Percentiles rank a stretch among this genome's conserved stretches.
These are phyloP conservation scores for Schwanniomyces vanrijiae DNA, from an alignment of 805 yeast species.

Conservation along the genomic window DNA sequence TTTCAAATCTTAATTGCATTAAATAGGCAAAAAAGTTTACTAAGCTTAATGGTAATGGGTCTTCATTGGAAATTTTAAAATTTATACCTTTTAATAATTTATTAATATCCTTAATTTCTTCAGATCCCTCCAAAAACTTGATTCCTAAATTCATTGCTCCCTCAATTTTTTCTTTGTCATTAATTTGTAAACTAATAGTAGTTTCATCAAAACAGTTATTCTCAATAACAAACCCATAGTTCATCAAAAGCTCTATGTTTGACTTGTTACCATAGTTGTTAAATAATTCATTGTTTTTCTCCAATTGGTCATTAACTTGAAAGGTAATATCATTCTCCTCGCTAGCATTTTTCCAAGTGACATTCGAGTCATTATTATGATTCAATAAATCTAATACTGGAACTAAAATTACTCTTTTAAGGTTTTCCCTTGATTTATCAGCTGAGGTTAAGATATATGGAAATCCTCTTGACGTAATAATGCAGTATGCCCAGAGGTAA, in stretches of 20 bases:
- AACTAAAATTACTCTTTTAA: slow-evolving; percentile 3
- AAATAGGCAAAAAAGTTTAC: slow-evolving; percentile 7
- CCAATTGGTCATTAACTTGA: background rate
- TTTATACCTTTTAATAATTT: slow-evolving; percentile 4
- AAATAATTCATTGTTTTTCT: slow-evolving; percentile 2
- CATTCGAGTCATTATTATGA: slow-evolving; percentile 4
- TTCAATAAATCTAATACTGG: slow-evolving; percentile 8
- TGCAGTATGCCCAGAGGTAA: slow-evolving; percentile 8
- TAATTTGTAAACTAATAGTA: slow-evolving; percentile 5
- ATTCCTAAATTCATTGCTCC: slow-evolving; percentile 4
- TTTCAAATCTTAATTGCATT: slow-evolving; percentile 5
- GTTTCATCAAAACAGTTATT: slow-evolving; percentile 5
- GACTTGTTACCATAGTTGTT: slow-evolving; percentile 9
- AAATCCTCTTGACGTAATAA: slow-evolving; percentile 8
- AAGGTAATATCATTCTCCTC: slow-evolving; percentile 1
- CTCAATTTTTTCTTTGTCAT: background rate
- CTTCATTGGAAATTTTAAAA: slow-evolving; percentile 1
- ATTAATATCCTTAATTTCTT: background rate
- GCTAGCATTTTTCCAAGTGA: slow-evolving; percentile 1
- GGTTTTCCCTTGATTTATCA: background rate
- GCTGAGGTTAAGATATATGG: slow-evolving; percentile 4
- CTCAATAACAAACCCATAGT: slow-evolving; percentile 7
- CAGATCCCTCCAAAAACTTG: background rate
- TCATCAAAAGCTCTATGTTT: slow-evolving; percentile 5
- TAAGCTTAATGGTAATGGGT: slow-evolving; percentile 3